These are phyloP conservation scores for Galeopsis tetrahit DNA, from an alignment of 257 asterid genomes.

Conservation along the genomic window DNA sequence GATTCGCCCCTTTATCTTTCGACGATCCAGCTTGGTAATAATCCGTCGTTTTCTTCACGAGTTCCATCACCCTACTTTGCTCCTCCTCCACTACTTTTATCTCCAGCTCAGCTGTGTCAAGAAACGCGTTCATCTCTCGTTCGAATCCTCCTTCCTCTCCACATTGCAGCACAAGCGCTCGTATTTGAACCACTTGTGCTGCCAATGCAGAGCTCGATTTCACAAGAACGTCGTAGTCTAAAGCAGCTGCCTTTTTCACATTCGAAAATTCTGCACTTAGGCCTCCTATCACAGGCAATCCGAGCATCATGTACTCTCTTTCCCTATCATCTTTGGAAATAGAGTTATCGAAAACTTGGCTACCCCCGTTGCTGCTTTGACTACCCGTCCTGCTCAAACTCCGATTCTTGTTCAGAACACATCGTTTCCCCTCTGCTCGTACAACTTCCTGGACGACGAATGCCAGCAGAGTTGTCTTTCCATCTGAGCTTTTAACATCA, in stretches of 20 bases:
- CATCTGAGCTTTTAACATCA: constrained; percentile 87
- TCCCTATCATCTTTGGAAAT: constrained; percentile 59
- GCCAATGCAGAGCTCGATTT: constrained; percentile 49
- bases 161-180: constrained; percentile 40
- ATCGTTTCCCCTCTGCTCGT: constrained; percentile 89
- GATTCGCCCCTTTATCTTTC: constrained; percentile 52
- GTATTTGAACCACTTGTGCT: constrained; percentile 48
- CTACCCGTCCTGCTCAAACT: constrained; percentile 58
- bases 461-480: constrained; percentile 81
- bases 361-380: constrained; percentile 35
- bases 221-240: constrained; percentile 55
- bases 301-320: constrained; percentile 79
- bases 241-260: constrained; percentile 69
- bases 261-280: constrained; percentile 71
- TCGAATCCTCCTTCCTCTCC: constrained; percentile 51
- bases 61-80: constrained; percentile 66
- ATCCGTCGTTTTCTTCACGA: constrained; percentile 76
- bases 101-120: constrained; percentile 65
- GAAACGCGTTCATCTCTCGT: constrained; percentile 58
- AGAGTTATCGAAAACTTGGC: constrained; percentile 32
- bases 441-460: constrained; percentile 93
- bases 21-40: constrained; percentile 79
- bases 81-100: constrained; percentile 55
- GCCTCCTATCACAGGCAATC: constrained; percentile 83
- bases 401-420: constrained; percentile 53